Evolutionary conservation across 257 asterid species (phyloP).

Genomic region (Orobanche coerulescens): DNA sequence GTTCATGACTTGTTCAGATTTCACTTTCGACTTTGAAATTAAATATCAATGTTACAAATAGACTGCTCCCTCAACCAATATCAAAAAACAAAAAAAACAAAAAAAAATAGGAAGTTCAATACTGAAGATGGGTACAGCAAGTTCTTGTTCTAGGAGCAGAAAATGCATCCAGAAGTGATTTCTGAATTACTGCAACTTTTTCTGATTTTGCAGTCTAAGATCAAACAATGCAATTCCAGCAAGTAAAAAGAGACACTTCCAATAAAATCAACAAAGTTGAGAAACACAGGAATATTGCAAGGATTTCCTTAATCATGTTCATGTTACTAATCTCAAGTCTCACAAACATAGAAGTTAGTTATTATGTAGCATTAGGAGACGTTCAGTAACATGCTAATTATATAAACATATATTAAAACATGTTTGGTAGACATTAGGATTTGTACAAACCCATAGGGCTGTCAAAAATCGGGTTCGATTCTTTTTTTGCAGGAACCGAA

Average conservation of each 20-base stretch:
- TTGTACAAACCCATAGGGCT: no score
- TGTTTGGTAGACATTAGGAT: no score
- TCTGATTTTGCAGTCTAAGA: background rate
- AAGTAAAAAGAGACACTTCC: background rate
- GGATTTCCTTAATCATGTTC: background rate
- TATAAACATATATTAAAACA: no score
- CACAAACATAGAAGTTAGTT: background rate
- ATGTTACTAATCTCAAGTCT: background rate
- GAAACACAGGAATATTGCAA: slow-evolving; percentile 3
- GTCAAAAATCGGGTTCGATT: no score
- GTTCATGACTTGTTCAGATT: slow-evolving; percentile 1
- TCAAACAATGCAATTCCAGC: background rate
- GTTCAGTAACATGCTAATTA: no score
- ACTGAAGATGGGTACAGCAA: background rate
- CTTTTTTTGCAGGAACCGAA: no score
- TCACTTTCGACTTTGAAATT: background rate
- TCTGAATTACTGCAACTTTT: background rate
- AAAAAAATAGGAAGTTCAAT: no score
- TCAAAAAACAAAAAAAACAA: no score
- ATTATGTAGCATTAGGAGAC: slow-evolving; percentile 6
- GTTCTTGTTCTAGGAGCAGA: slow-evolving; percentile 1
- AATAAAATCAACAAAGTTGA: background rate
- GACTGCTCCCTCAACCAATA: no score
- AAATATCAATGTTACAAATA: background rate
- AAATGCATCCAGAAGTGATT: slow-evolving; percentile 12